phyloP scores from a whole-genome alignment of 108 stramenopile genomes.

The Licmophora abbreviata region DNA sequence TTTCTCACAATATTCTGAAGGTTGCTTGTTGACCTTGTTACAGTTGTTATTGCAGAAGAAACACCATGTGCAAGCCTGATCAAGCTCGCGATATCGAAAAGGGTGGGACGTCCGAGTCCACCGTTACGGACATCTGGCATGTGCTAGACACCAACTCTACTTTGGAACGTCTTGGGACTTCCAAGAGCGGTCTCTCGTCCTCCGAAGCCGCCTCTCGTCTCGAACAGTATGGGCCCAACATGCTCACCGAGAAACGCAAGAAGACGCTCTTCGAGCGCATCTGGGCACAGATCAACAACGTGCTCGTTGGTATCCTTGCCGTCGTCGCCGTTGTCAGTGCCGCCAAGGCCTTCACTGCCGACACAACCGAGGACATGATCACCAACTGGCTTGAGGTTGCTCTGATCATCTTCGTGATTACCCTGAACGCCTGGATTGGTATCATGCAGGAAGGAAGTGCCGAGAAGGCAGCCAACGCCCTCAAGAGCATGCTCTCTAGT shows the following conservation, averaged over 20 bases:
- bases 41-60: too few relatives aligned
- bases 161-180: slow-evolving; percentile 7
- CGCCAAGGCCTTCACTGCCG: slow-evolving; percentile 33
- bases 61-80: too few relatives aligned
- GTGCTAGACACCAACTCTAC: neutral
- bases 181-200: slow-evolving; percentile 21
- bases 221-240: slow-evolving; percentile 50
- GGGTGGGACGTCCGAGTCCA: neutral
- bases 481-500: slow-evolving; percentile 76
- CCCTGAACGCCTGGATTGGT: slow-evolving; percentile 69
- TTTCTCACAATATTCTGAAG: too few relatives aligned
- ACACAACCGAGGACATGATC: slow-evolving; percentile 18
- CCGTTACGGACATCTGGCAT: neutral
- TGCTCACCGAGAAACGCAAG: slow-evolving; percentile 53
- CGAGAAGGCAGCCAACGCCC: slow-evolving; percentile 67
- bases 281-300: slow-evolving; percentile 69
- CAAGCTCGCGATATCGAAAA: neutral
- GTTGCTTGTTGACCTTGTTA: too few relatives aligned
- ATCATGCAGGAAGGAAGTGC: slow-evolving; percentile 79
- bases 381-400: slow-evolving; percentile 58
- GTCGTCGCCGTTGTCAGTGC: slow-evolving; percentile 60
- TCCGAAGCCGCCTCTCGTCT: slow-evolving; percentile 38
- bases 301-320: slow-evolving; percentile 65
- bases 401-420: slow-evolving; percentile 56
- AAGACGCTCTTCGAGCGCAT: slow-evolving; percentile 59